These are phyloP conservation scores for Geum urbanum DNA, from an alignment of 306 rosid genomes.

Conservation along the genomic window DNA sequence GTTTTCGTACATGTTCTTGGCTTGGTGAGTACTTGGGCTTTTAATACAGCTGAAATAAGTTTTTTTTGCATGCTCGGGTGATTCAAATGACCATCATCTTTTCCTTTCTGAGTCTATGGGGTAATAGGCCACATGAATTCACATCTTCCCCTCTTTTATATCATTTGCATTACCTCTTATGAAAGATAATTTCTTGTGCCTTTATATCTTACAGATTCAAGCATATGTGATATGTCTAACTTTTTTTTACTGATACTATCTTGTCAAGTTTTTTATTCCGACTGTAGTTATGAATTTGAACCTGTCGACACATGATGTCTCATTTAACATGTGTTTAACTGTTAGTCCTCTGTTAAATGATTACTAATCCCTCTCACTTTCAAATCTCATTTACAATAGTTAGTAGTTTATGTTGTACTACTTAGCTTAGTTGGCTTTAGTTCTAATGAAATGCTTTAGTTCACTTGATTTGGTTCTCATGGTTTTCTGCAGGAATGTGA, in stretches of 20 bases:
- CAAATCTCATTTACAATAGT: not conserved
- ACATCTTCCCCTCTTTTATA: not conserved
- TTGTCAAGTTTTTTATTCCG: not conserved
- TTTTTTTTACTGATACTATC: not conserved
- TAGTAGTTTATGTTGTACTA: not conserved
- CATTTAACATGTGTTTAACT: not conserved
- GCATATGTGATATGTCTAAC: too few relatives aligned
- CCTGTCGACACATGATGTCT: not conserved
- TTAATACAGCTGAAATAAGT: not conserved
- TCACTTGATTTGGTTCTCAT: not conserved
- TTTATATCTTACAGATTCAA: not conserved
- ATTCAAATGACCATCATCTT: not conserved
- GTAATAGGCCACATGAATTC: not conserved
- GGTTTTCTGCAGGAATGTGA: slow-evolving; percentile 49
- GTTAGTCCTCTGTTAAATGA: not conserved
- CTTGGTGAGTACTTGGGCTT: too few relatives aligned
- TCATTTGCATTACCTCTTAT: not conserved
- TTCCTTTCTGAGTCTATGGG: not conserved
- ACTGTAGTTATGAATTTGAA: not conserved
- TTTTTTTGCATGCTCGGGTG: not conserved
- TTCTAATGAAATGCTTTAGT: not conserved
- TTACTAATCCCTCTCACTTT: too few relatives aligned
- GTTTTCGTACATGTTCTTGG: too few relatives aligned
- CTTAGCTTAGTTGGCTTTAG: not conserved
- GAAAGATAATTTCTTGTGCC: not conserved